Base-by-base conservation (phyloP, 192 early-diverging fungal genomes). In the Backusella tarrabulga region DNA sequence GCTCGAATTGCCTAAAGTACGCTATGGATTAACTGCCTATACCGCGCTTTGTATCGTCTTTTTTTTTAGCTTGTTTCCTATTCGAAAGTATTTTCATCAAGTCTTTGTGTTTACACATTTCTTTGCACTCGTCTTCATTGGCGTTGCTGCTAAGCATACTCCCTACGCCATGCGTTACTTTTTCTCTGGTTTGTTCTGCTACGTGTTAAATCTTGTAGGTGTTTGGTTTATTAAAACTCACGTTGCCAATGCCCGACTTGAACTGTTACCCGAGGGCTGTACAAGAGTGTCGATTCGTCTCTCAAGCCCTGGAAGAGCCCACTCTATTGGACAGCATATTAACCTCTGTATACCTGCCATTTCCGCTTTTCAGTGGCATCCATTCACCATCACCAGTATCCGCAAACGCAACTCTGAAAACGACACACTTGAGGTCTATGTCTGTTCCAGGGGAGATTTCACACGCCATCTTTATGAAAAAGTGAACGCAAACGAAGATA, bases 81-180 rank as follows among this genome's bases (percentile, higher is more conserved):
- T 90, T 2, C 85, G 89, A 21, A 75, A 76, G 36, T 85, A 76
- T 68, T 76, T 75, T 6, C 86, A 89, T 52, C 81, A 81, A 50
- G 29, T 86, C 26, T 90, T 90, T 72, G 68, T 88, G 4, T 66
- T 81, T 34, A 80, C 85, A 9, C 89, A 90, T 67, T 69, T 84
- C 2, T 35, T 83, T 1, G 68, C 84, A 12, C 77, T 87, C 67
- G 81, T 81, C 6, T 85, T 89, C 44, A 67, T 90, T 17, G 81
- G 85, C 26, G 71, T 86, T 0, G 83, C 84, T n/a, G 81, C 84
- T 19, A 66, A 82, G 3, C 89, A 90, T 56, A 87, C 89, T 8
- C 87, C 89, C 12, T 88, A 88, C 63, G 87, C 85, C 0, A 85
- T 86, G 85, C 84, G 87, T 4, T 88, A 85, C 72, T 87, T 84